Conservation (phyloP, 179 eudicot genomes). For the Pouteria campechiana region DNA sequence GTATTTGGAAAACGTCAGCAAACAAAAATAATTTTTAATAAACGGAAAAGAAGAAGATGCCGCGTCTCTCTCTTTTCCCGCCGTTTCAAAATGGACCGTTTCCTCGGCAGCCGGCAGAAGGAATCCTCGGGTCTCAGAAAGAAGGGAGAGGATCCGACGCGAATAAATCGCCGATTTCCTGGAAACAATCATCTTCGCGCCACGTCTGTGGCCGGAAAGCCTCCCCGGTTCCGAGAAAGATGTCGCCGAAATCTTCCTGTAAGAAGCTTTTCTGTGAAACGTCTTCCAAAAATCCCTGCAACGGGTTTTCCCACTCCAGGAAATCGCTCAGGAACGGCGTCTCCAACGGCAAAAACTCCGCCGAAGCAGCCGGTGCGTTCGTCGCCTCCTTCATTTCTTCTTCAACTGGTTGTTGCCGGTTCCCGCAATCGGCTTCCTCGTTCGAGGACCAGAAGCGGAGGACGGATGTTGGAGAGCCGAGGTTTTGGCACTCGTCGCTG, state of each 20-base stretch:
- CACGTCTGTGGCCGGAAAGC: slow-evolving; percentile 9
- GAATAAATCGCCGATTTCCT: neutral
- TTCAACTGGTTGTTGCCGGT: neutral
- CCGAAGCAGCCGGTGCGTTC: neutral
- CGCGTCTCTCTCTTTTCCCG: too few relatives aligned
- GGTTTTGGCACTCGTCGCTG: neutral
- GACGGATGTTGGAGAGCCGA: slow-evolving; percentile 21
- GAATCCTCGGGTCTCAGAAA: too few relatives aligned
- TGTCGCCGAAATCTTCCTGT: slow-evolving; percentile 9
- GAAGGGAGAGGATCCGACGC: neutral
- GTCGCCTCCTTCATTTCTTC: slow-evolving; percentile 7
- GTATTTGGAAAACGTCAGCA: too few relatives aligned
- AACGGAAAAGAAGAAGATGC: too few relatives aligned
- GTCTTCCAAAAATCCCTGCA: slow-evolving; percentile 13
- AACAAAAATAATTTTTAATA: too few relatives aligned
- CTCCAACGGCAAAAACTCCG: slow-evolving; percentile 16
- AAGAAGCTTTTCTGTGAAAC: neutral
- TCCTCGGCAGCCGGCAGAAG: too few relatives aligned
- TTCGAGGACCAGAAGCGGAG: slow-evolving; percentile 10
- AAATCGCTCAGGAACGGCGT: slow-evolving; percentile 13
- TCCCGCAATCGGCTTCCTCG: slow-evolving; percentile 13
- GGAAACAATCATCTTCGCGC: slow-evolving; percentile 27
- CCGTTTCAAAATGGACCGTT: too few relatives aligned
- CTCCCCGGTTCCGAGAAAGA: slow-evolving; percentile 8
- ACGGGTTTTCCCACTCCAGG: slow-evolving; percentile 21